Evolutionary conservation across 2,329 filamentous ascomycete species (phyloP).

Genomic region (Leptographium galeiforme): DNA sequence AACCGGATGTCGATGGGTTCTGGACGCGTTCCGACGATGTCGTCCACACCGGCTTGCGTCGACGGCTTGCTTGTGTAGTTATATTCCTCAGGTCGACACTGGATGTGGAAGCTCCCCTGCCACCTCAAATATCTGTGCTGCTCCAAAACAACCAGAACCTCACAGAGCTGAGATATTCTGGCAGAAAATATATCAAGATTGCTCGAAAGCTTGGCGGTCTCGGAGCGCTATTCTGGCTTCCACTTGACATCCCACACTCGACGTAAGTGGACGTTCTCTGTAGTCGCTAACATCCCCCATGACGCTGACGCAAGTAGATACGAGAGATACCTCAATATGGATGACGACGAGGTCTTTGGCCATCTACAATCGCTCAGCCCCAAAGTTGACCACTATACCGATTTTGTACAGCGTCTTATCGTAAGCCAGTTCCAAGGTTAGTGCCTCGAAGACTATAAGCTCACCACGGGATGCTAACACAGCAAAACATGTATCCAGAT

Average conservation of each 20-base stretch:
- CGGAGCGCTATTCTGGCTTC: conserved; percentile 3
- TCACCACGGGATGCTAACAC: neutral
- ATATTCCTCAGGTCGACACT: conserved; percentile 1
- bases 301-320: neutral
- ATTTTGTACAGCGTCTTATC: neutral
- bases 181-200: conserved; percentile 1
- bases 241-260: neutral
- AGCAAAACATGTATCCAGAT: neutral
- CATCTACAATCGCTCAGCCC: neutral
- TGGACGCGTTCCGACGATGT: neutral
- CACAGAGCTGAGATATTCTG: neutral
- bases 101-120: neutral
- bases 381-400: neutral
- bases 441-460: neutral
- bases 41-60: neutral
- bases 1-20: neutral
- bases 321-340: conserved; percentile 2
- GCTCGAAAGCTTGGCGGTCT: neutral
- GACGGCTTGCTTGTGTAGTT: conserved; percentile 1
- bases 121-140: neutral
- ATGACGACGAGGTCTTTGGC: neutral
- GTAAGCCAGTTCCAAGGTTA: neutral
- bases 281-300: neutral
- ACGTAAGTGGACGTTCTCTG: neutral
- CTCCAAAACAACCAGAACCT: neutral